phyloP scores from a whole-genome alignment of 345 rosid species.

The Conringia planisiliqua region DNA sequence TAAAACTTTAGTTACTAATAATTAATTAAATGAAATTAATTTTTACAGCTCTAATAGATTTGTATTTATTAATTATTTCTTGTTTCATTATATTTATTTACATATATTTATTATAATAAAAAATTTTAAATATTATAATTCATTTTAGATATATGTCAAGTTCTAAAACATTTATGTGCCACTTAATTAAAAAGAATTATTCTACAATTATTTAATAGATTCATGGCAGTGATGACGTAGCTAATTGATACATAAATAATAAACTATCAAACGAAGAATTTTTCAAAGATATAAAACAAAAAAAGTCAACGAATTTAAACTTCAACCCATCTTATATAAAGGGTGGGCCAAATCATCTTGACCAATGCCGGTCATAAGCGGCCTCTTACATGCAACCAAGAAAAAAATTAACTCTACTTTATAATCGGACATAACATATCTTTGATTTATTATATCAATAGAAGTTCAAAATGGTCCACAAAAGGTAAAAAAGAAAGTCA shows the following conservation, averaged over 20 bases:
- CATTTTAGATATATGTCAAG: too few relatives aligned
- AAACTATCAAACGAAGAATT: neutral
- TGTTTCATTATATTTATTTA: too few relatives aligned
- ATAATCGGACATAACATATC: neutral
- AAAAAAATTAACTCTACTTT: neutral
- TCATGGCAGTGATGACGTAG: too few relatives aligned
- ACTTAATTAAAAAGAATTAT: too few relatives aligned
- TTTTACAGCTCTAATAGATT: too few relatives aligned
- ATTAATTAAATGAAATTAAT: too few relatives aligned
- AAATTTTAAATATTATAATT: too few relatives aligned
- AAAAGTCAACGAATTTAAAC: constrained; percentile 5
- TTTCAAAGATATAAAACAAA: neutral
- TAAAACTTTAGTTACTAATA: too few relatives aligned
- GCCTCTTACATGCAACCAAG: constrained; percentile 18
- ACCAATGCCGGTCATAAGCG: constrained; percentile 10
- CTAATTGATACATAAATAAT: neutral
- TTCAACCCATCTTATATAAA: constrained; percentile 2
- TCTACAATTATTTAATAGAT: too few relatives aligned
- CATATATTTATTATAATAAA: too few relatives aligned
- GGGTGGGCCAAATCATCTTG: neutral
- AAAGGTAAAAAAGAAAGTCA: neutral
- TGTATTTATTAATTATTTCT: too few relatives aligned
- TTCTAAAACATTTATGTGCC: too few relatives aligned
- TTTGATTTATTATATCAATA: neutral
- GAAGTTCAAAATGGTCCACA: neutral